Conservation (phyloP, 2,329 filamentous ascomycete genomes). For the Elsinoe batatas region DNA sequence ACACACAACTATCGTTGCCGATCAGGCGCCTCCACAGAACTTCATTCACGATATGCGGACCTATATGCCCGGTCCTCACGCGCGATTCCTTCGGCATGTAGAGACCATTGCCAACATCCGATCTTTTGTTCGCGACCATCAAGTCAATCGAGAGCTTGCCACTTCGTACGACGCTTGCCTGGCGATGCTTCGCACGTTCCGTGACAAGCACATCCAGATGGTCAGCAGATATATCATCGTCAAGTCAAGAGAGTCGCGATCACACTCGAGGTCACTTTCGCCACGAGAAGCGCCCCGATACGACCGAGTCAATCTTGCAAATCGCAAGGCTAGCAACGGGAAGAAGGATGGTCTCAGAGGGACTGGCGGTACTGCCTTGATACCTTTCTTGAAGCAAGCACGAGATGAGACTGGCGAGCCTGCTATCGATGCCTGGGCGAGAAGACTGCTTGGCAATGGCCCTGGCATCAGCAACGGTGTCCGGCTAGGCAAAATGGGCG, state of each 20-base stretch:
- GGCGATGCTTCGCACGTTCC: constrained; percentile 64
- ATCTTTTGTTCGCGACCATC: constrained; percentile 60
- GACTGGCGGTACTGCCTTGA: constrained; percentile 86
- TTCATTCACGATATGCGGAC: constrained; percentile 95
- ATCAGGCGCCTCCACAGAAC: constrained; percentile 51
- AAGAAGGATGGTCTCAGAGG: constrained; percentile 57
- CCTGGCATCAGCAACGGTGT: constrained; percentile 37
- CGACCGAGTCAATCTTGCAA: constrained; percentile 50
- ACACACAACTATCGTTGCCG: constrained; percentile 25
- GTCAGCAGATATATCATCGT: constrained; percentile 93
- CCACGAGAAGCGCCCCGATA: constrained; percentile 12
- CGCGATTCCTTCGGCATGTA: constrained; percentile 77
- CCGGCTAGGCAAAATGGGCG: constrained; percentile 41
- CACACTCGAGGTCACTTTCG: constrained; percentile 18
- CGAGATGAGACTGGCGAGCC: constrained; percentile 92
- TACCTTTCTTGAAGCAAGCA: constrained; percentile 93
- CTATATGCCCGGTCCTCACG: constrained; percentile 93
- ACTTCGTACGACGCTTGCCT: constrained; percentile 87
- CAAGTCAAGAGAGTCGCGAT: constrained; percentile 64
- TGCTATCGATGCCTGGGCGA: constrained; percentile 61
- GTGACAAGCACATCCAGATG: constrained; percentile 93
- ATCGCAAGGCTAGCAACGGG: constrained; percentile 36
- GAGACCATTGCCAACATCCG: constrained; percentile 75
- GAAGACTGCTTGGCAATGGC: constrained; percentile 44
- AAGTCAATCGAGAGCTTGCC: constrained; percentile 54